Percentiles rank a stretch among this genome's conserved stretches.
Evolutionary conservation across 495 filamentous ascomycete species (phyloP).

Genomic region (Chlorociboria aeruginascens): DNA sequence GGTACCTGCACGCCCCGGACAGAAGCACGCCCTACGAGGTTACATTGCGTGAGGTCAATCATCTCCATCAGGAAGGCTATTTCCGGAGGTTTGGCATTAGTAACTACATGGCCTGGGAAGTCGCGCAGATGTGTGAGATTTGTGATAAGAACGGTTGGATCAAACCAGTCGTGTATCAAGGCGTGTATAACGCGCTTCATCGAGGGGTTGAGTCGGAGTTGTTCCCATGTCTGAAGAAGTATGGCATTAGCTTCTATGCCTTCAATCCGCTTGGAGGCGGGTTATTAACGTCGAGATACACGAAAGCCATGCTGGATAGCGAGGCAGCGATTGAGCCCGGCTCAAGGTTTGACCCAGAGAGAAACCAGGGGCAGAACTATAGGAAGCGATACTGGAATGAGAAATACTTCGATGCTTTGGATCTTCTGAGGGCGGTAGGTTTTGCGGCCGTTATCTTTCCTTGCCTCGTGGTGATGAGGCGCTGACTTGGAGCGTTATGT

Average conservation of each 20-base stretch:
- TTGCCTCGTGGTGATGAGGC: not conserved
- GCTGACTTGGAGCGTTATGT: slow-evolving; percentile 17
- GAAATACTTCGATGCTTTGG: slow-evolving; percentile 31
- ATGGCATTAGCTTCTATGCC: slow-evolving; percentile 36
- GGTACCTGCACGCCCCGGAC: slow-evolving; percentile 41
- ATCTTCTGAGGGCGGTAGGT: slow-evolving; percentile 4
- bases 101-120: slow-evolving; percentile 39
- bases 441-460: not conserved
- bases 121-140: slow-evolving; percentile 37
- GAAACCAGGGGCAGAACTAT: slow-evolving; percentile 15
- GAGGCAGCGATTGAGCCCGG: slow-evolving; percentile 39
- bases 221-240: slow-evolving; percentile 37
- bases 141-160: slow-evolving; percentile 40
- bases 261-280: slow-evolving; percentile 43
- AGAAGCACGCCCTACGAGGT: slow-evolving; percentile 33
- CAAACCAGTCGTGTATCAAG: slow-evolving; percentile 50
- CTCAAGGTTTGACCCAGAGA: slow-evolving; percentile 48
- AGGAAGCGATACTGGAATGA: slow-evolving; percentile 34
- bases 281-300: slow-evolving; percentile 29
- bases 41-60: slow-evolving; percentile 36
- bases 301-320: not conserved
- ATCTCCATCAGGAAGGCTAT: slow-evolving; percentile 33
- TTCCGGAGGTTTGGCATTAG: slow-evolving; percentile 34
- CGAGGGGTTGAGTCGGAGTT: slow-evolving; percentile 37
- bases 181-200: slow-evolving; percentile 52